These are phyloP conservation scores for Mycocentrospora acerina DNA, from an alignment of 2,329 filamentous ascomycete species.

Conservation along the genomic window DNA sequence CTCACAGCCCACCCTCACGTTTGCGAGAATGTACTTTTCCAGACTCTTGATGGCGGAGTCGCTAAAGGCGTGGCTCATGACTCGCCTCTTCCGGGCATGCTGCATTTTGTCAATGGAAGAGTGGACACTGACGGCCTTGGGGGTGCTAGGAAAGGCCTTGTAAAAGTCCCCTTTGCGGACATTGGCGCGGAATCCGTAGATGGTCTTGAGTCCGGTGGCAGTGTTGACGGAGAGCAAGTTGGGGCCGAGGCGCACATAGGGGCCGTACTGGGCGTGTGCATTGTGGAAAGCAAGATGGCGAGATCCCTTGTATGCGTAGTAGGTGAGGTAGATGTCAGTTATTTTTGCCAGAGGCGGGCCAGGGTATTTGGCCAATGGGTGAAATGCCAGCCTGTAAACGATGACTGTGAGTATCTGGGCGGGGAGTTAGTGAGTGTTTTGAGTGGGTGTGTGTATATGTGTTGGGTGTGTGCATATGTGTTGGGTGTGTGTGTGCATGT, in stretches of 20 bases:
- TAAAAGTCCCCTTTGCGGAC: constrained; percentile 54
- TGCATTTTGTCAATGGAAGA: constrained; percentile 48
- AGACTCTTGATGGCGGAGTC: constrained; percentile 48
- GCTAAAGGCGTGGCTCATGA: constrained; percentile 51
- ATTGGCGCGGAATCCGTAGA: constrained; percentile 52
- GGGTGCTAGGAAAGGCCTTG: constrained; percentile 48
- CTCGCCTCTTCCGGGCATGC: constrained; percentile 50
- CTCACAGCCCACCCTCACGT: constrained; percentile 45
- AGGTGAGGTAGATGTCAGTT: constrained; percentile 48
- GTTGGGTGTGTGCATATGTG: too few species aligned
- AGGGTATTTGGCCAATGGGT: constrained; percentile 47
- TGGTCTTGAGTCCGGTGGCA: constrained; percentile 52
- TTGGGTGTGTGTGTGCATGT: neutral
- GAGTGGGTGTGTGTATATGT: too few species aligned
- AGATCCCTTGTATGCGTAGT: constrained; percentile 73
- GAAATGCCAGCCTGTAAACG: constrained; percentile 45
- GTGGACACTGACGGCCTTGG: constrained; percentile 47
- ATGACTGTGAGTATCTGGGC: constrained; percentile 28
- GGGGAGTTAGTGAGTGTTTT: too few species aligned
- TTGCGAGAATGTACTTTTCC: constrained; percentile 49
- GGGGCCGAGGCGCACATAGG: constrained; percentile 74
- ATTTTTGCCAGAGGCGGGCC: constrained; percentile 45
- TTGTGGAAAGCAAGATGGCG: constrained; percentile 72
- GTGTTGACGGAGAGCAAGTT: constrained; percentile 79
- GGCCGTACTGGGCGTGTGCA: constrained; percentile 70